Evolutionary conservation across 2,329 filamentous ascomycete genomes (phyloP), one percentile per base, ranked within the genome.

Genomic region (Alternaria longipes): DNA sequence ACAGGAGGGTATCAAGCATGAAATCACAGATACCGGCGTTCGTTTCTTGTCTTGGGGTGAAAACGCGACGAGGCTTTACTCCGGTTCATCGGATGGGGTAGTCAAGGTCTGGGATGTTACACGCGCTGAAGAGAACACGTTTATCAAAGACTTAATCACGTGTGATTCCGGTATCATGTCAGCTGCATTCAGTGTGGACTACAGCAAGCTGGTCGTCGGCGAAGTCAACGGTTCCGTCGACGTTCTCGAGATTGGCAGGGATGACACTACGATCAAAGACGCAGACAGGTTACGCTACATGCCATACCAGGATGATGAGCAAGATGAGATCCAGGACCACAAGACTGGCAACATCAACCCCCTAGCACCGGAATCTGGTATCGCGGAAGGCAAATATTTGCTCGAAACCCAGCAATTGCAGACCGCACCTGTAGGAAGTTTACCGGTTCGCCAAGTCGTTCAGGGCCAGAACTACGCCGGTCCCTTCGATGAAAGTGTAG

Each of bases 81-180:
- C 84, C 24, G 87, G 87, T 16, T 85, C 84, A 6, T 88, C 87
- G 5, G 87, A 90, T 69, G 87, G 87, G 3, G 76, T 85, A 0
- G 76, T 90, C 40, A 88, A 88, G 60, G 78, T 80, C 3, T 90
- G 87, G 87, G 83, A 89, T 69, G 83, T 87, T 3, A 82, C 84
- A 45, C 80, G 81, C 9, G 80, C 85, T 1, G 72, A 81, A 0
- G 80, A 85, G 45, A 82, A 88, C 72, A 81, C 81, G 0, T 81
- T 84, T 34, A 74, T 87, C 22, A 78, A 81, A n/a, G 82, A 89
- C 60, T 73, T 85, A 1, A 79, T 81, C 1, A 78, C 74, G 1
- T 75, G 86, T 9, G 69, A 81, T 5, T 84, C 85, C 4, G 86
- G 84, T 2, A 81, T 89, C 46, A 87, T 87, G 82, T 84, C 83